phyloP scores from a whole-genome alignment of 2,329 filamentous ascomycete species.

The Clonostachys sp. region DNA sequence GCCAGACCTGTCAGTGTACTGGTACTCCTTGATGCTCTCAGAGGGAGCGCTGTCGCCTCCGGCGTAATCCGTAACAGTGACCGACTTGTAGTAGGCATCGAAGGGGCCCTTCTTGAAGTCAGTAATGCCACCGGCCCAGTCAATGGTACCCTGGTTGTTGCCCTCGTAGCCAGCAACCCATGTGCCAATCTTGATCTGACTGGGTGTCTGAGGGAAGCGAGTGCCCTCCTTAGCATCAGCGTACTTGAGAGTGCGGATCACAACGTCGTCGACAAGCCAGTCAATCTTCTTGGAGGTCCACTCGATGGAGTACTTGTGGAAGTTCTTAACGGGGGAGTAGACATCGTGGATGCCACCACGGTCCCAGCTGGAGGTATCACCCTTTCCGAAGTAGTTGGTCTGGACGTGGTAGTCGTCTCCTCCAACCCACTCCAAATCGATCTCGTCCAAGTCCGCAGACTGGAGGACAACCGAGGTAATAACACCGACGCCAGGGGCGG shows the following conservation, averaged over 20 bases:
- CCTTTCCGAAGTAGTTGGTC: slow-evolving; percentile 48
- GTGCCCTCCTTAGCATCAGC: background rate
- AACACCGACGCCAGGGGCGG: slow-evolving; percentile 76
- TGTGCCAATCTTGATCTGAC: background rate
- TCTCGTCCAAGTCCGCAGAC: slow-evolving; percentile 80
- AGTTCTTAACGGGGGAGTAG: background rate
- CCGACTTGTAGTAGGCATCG: background rate
- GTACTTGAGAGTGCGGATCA: background rate
- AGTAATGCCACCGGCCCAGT: too few relatives aligned
- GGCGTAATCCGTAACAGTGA: background rate
- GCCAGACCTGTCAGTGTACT: background rate
- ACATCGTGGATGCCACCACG: background rate
- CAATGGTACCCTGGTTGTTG: too few relatives aligned
- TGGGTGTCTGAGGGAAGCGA: background rate
- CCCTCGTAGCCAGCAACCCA: background rate
- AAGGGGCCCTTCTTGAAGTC: background rate
- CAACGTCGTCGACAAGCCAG: background rate
- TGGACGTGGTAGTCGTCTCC: slow-evolving; percentile 71
- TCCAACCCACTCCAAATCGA: slow-evolving; percentile 95
- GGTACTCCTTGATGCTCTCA: background rate
- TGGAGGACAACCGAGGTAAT: slow-evolving; percentile 86
- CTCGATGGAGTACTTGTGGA: background rate
- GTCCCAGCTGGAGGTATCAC: background rate
- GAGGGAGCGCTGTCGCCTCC: background rate
- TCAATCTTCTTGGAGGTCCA: background rate